phyloP scores from a whole-genome alignment of 768 basidiomycete species.

The Dictyophora rubrovolvata region DNA sequence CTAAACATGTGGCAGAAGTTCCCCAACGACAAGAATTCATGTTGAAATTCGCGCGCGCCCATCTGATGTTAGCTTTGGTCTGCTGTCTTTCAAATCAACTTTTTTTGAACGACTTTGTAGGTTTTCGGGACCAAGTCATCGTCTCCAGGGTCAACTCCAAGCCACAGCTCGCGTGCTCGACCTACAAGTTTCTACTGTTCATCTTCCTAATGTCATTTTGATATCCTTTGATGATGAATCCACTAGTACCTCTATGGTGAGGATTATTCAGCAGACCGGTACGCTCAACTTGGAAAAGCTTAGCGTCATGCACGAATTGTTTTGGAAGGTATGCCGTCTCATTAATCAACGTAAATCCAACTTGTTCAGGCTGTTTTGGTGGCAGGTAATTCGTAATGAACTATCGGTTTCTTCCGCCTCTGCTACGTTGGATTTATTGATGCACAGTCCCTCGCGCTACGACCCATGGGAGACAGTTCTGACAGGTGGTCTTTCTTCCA shows the following conservation, averaged over 20 bases:
- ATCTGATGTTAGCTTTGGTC: conserved; percentile 28
- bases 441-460: conserved; percentile 57
- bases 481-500: conserved; percentile 69
- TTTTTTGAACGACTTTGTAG: neutral
- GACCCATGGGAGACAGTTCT: conserved; percentile 49
- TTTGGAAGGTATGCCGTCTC: conserved; percentile 46
- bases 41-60: conserved; percentile 32
- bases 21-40: conserved; percentile 35
- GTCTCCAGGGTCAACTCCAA: conserved; percentile 36
- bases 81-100: neutral
- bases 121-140: conserved; percentile 35
- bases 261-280: conserved; percentile 64
- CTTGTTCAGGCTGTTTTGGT: neutral
- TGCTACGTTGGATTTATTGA: conserved; percentile 56
- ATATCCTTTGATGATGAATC: conserved; percentile 73
- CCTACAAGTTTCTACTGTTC: conserved; percentile 26
- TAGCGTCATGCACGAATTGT: conserved; percentile 55
- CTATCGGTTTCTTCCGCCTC: conserved; percentile 67
- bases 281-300: conserved; percentile 72
- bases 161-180: conserved; percentile 35
- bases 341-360: neutral
- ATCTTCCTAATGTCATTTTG: conserved; percentile 47
- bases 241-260: conserved; percentile 74
- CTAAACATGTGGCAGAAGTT: conserved; percentile 67
- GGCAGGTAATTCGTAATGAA: conserved; percentile 76